Conservation (phyloP, 306 rosid species). For the Coriaria nepalensis region DNA sequence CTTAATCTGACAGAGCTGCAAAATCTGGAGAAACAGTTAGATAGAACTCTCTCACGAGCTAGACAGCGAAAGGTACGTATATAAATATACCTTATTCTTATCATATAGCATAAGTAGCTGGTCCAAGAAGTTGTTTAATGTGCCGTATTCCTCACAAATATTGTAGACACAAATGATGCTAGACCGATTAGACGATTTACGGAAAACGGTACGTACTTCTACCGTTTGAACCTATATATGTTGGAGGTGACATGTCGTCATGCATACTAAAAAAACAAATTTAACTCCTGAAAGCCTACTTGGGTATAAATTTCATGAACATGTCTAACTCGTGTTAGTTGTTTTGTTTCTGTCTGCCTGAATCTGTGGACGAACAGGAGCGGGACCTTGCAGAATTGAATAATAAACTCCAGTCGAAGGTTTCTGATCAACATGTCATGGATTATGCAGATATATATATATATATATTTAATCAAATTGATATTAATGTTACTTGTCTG, state of each 20-base stretch:
- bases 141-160: not conserved
- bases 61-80: constrained; percentile 49
- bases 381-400: constrained; percentile 31
- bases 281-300: too few species aligned
- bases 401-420: constrained; percentile 49
- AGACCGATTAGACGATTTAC: constrained; percentile 41
- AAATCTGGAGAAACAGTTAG: constrained; percentile 53
- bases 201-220: constrained; percentile 27
- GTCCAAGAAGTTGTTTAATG: not conserved
- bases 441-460: not conserved
- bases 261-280: too few species aligned
- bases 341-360: too few species aligned
- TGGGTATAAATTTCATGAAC: too few species aligned
- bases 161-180: constrained; percentile 34
- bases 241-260: not conserved
- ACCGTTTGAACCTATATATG: too few species aligned
- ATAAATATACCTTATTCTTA: too few species aligned
- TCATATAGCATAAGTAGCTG: too few species aligned
- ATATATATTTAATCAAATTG: too few species aligned
- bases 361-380: constrained; percentile 23
- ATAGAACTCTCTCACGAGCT: constrained; percentile 33
- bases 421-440: constrained; percentile 8
- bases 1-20: constrained; percentile 47
- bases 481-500: too few species aligned
- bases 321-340: too few species aligned